Conservation (phyloP, 345 rosid genomes). For the Capsella bursapastoris region DNA sequence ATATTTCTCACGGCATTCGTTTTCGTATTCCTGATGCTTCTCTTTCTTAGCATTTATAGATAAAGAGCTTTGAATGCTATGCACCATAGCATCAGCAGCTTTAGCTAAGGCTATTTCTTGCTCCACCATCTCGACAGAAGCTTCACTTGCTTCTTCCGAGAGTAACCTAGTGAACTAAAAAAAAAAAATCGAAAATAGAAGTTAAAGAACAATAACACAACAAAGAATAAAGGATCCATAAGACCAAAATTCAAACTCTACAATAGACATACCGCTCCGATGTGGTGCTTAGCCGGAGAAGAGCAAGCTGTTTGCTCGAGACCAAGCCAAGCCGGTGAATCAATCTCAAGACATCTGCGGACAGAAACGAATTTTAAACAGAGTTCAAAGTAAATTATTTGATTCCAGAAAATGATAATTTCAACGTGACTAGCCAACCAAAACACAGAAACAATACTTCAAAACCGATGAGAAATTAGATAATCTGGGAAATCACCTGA, state of each 20-base stretch:
- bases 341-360: conserved; percentile 72
- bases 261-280: conserved; percentile 74
- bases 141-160: conserved; percentile 66
- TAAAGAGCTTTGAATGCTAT: conserved; percentile 56
- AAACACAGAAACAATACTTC: not conserved
- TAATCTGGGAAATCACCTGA: conserved; percentile 54
- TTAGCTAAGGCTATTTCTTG: conserved; percentile 72
- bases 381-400: not conserved
- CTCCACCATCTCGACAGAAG: conserved; percentile 55
- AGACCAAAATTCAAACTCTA: not conserved
- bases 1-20: conserved; percentile 73
- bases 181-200: conserved; percentile 11
- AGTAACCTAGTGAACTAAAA: conserved; percentile 78
- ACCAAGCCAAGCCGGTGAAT: conserved; percentile 78
- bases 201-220: not conserved
- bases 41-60: conserved; percentile 66
- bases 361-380: conserved; percentile 8
- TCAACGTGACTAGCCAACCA: not conserved
- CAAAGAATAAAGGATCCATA: conserved; percentile 2
- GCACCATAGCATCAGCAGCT: conserved; percentile 70
- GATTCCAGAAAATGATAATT: not conserved
- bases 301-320: conserved; percentile 86
- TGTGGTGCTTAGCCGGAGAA: conserved; percentile 74
- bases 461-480: not conserved
- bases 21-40: conserved; percentile 75